These are phyloP conservation scores for Arabidopsis hybrid DNA, from an alignment of 441 rosid species.

Conservation along the genomic window DNA sequence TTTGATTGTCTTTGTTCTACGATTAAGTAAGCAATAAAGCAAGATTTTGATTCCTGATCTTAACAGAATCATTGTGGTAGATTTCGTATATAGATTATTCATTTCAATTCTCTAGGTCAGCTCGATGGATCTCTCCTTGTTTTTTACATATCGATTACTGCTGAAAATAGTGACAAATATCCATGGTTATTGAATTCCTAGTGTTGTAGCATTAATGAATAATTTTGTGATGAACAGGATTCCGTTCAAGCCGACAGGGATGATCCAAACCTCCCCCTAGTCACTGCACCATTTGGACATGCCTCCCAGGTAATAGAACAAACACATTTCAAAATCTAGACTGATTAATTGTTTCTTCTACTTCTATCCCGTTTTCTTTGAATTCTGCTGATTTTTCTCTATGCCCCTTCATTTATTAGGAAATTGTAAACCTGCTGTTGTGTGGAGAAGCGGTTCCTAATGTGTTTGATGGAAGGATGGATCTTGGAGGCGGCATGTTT, in stretches of 20 bases:
- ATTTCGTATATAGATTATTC: conserved; percentile 7
- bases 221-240: conserved; percentile 53
- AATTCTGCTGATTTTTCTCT: conserved; percentile 28
- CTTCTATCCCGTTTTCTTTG: conserved; percentile 12
- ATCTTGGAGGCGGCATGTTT: conserved; percentile 95
- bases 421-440: conserved; percentile 90
- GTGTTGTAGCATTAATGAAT: conserved; percentile 12
- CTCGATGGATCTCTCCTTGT: conserved; percentile 4
- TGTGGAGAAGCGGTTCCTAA: conserved; percentile 97
- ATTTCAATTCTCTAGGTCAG: neutral
- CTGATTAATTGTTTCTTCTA: conserved; percentile 4
- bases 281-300: conserved; percentile 99
- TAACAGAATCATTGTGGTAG: neutral
- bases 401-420: conserved; percentile 56
- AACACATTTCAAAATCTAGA: conserved; percentile 10
- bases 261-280: conserved; percentile 89
- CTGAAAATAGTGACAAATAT: neutral
- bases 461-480: conserved; percentile 96
- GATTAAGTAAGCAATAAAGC: neutral
- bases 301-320: conserved; percentile 86
- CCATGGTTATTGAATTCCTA: neutral
- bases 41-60: neutral
- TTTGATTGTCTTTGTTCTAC: conserved; percentile 2
- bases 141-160: neutral
- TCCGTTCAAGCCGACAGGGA: conserved; percentile 92